Evolutionary conservation across 495 filamentous ascomycete genomes (phyloP), one percentile per base, ranked within the genome.

Genomic region (Talaromyces nanjingensis): DNA sequence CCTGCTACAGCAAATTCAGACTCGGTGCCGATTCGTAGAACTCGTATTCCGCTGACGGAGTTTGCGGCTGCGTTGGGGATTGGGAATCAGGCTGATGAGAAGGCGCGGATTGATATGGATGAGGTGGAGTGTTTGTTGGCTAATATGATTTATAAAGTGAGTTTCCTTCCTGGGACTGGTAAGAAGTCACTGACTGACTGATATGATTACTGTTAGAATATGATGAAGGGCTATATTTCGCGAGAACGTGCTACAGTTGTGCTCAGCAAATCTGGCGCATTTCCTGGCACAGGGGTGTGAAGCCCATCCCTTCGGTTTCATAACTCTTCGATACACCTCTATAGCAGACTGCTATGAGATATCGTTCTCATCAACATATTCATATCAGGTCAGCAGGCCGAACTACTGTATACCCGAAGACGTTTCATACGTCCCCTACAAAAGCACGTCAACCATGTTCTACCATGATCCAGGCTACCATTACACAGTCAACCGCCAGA

Each of bases 151-250:
- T 98, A 98, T 78, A 98, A 96, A 84, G 92, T 94, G 72, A 68
- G 86, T 47, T 8, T 31, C 12, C 61, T 33, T 37, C 4, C 25
- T 33, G 16, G 8, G 34, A 1, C 24, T 22, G 8, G 20, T 16
- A 33, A 55, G 42, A 25, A 25, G 3, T 1, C 2, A 11, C 8
- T 45, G 25, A 2, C 20, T 70, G 34, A 67, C 31, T 31, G 16
- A 29, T 20, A 7, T 22, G 16, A 16, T 16, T 63, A 11, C 37
- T 61, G 33, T 34, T 65, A 98, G 91, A 89, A 89, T 62, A 81
- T 94, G 14, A 96, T 98, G 88, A 98, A 97, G 77, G 94, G 94
- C 60, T 98, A 98, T 77, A 98, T 98, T 65, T 86, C 91, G 31
- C 91, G 92, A 63, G 93, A 96, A 60, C 86, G 87, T 55, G 90